A percentile compares a stretch with the other conserved stretches of the same genome.
Conservation (phyloP, 1,284 basidiomycete genomes). For the Ustanciosporium gigantosporum region DNA sequence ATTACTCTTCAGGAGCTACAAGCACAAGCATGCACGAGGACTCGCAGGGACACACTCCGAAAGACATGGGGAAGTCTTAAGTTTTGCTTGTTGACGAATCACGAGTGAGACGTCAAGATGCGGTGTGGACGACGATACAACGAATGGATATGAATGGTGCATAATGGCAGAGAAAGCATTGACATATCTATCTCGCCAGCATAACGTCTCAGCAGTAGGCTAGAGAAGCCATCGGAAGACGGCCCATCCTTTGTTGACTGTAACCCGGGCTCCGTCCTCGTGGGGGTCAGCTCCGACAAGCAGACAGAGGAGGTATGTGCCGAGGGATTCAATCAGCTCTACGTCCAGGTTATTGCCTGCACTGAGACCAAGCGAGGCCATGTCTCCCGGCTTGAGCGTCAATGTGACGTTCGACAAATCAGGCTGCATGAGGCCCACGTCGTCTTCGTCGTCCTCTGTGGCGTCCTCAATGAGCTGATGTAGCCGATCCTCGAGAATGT, state of each 20-base stretch:
- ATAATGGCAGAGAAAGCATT: too few relatives aligned
- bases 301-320: constrained; percentile 6
- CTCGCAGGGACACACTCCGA: too few relatives aligned
- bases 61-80: too few relatives aligned
- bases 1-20: too few relatives aligned
- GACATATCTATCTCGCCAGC: too few relatives aligned
- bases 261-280: neutral
- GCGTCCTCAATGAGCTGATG: constrained; percentile 10
- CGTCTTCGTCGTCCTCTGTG: neutral
- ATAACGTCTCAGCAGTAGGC: neutral
- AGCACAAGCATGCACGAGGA: too few relatives aligned
- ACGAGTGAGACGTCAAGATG: too few relatives aligned
- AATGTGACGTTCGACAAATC: constrained; percentile 1
- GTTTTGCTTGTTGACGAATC: too few relatives aligned
- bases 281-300: neutral
- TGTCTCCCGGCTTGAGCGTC: constrained; percentile 15
- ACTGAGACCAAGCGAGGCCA: constrained; percentile 35
- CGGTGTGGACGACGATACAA: too few relatives aligned
- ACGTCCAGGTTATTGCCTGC: constrained; percentile 33
- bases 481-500: constrained; percentile 25
- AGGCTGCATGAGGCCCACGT: neutral
- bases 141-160: too few relatives aligned
- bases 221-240: constrained; percentile 28
- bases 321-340: constrained; percentile 21
- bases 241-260: constrained; percentile 23